Percentiles rank a stretch among this genome's conserved stretches.
Evolutionary conservation across 1,284 basidiomycete species (phyloP).

Genomic region (Melampsora larici-populina): DNA sequence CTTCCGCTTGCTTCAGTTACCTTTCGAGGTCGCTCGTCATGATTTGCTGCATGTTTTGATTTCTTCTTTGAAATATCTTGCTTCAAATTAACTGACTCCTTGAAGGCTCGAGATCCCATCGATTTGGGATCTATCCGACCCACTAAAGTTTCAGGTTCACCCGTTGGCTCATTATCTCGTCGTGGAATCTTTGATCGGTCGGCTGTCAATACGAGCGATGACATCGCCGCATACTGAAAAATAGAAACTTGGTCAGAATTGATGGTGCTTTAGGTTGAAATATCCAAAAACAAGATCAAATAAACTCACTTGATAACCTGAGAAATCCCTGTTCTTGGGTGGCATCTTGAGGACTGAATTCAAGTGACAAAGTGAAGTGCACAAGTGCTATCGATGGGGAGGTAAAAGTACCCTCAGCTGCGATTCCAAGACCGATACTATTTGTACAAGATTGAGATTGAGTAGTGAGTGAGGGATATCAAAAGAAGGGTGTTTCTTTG

Average conservation of each 20-base stretch:
- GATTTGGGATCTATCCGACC: conserved; percentile 84
- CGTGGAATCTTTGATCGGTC: conserved; percentile 48
- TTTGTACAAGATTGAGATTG: no score
- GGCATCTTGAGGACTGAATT: conserved; percentile 17
- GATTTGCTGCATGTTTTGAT: conserved; percentile 50
- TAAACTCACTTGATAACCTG: conserved; percentile 37
- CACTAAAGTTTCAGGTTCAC: conserved; percentile 84
- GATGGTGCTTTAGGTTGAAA: background rate
- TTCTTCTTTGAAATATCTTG: conserved; percentile 93
- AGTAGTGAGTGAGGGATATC: no score
- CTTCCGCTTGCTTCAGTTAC: conserved; percentile 19
- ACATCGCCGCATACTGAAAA: conserved; percentile 45
- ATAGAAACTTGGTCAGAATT: background rate
- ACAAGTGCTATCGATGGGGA: no score
- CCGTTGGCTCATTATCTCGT: conserved; percentile 83
- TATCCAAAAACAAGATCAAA: background rate
- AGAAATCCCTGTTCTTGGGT: conserved; percentile 43
- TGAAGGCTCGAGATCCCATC: conserved; percentile 87
- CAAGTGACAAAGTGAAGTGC: background rate
- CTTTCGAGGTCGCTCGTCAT: conserved; percentile 48
- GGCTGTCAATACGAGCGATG: conserved; percentile 51
- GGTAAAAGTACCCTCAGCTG: no score
- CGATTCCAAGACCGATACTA: no score
- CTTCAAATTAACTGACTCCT: conserved; percentile 65
- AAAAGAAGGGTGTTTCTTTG: no score